phyloP scores from a whole-genome alignment of 225 moss, liverwort and hornwort species.

The Polytrichum commune region DNA sequence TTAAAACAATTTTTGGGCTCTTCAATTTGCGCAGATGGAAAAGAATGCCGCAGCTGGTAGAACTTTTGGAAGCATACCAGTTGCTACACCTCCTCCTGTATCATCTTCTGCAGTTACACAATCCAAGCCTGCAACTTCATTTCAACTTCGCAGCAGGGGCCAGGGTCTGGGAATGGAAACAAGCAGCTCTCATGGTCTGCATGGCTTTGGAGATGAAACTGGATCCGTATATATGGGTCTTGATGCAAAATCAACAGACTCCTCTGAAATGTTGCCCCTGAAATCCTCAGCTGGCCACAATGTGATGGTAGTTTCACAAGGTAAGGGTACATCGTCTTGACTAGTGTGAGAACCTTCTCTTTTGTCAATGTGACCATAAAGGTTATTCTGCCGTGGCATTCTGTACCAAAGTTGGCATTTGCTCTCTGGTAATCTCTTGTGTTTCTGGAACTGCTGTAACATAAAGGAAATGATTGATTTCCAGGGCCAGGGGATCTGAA shows the following conservation, averaged over 20 bases:
- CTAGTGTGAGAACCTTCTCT: not conserved
- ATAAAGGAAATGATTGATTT: not conserved
- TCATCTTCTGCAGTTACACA: constrained; percentile 47
- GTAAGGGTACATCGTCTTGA: constrained; percentile 13
- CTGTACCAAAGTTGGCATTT: too few relatives aligned
- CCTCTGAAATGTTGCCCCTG: constrained; percentile 36
- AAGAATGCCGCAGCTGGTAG: constrained; percentile 87
- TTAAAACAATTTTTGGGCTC: not conserved
- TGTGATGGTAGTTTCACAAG: constrained; percentile 47
- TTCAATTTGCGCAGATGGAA: constrained; percentile 58
- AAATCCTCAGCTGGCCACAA: constrained; percentile 64
- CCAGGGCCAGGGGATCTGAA: constrained; percentile 42
- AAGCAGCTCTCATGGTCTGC: constrained; percentile 28
- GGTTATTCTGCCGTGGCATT: too few relatives aligned
- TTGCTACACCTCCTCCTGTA: constrained; percentile 77
- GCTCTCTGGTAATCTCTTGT: not conserved
- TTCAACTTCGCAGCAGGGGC: constrained; percentile 34
- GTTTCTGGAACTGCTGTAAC: not conserved
- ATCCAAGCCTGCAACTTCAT: constrained; percentile 34
- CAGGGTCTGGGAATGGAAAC: constrained; percentile 38
- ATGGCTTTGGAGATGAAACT: constrained; percentile 36
- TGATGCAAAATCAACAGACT: constrained; percentile 32
- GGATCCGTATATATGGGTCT: constrained; percentile 15
- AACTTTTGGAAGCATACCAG: constrained; percentile 73
- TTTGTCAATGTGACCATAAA: not conserved